Base-by-base conservation (phyloP, 345 rosid species). In the Lepidium africanum region DNA sequence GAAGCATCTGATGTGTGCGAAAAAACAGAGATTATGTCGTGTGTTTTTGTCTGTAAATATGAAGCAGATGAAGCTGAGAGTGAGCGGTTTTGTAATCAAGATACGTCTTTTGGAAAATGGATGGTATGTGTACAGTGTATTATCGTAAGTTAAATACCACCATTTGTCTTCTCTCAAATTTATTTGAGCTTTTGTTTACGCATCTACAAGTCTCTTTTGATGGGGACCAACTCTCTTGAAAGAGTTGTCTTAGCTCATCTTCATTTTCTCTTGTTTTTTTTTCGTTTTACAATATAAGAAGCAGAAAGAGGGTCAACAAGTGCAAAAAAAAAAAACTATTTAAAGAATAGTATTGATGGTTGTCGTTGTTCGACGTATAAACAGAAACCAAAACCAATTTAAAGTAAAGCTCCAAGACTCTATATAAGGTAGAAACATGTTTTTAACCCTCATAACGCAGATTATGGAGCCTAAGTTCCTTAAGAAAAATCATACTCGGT, bases 1-100 rank as follows among this genome's bases (percentile, higher is more conserved):
- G 33, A 71, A n/a, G 19, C 7, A 33, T 37, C 51, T 2, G 36
- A 64, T 30, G 43, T 58, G 61, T 15, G 65, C 39, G 36, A 39
- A 39, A 38, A 21, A 32, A 48, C 15, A 27, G 9, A 54, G 56
- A 36, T 62, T 41, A 9, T 63, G 27, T 30, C 64, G 51, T 48
- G 53, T 38, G 73, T 16, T 41, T 41, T 46, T 62, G 68, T 16
- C 14, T 68, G 78, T 74, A 74, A 52, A 74, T 53, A 74, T n/a
- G 73, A 60, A 45, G 56, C 45, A 51, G 58, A 74, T 37, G 71
- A 33, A 58, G 77, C 33, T 73, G 76, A 36, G 0, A 11, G 36
- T 36, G 42, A 42, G 47, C 63, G 25, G 43, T 52, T 38, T 51
- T 35, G 70, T 21, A 46, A 43, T 35, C 14, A 30, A 42, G 41